Conservation (phyloP, 768 basidiomycete species). For the Galerina sulciceps region DNA sequence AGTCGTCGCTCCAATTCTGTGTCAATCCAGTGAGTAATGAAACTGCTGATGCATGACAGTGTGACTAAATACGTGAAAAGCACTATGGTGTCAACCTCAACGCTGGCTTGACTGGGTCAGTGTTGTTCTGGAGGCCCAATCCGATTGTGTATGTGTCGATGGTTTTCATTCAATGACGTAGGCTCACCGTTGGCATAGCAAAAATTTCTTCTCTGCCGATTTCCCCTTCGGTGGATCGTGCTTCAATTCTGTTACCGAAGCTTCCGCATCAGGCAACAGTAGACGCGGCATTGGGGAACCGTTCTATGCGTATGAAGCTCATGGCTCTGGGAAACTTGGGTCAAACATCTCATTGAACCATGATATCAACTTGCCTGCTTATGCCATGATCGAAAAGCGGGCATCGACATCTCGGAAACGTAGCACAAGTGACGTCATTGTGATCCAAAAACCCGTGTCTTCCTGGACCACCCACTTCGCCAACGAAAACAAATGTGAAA, state of each 20-base stretch:
- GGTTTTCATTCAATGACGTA: not conserved
- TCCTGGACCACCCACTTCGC: not conserved
- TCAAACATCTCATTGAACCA: constrained; percentile 2
- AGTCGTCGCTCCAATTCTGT: constrained; percentile 8
- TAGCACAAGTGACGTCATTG: not conserved
- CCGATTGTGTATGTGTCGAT: constrained; percentile 7
- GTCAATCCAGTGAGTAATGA: constrained; percentile 6
- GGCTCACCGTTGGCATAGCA: not conserved
- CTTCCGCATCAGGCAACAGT: constrained; percentile 6
- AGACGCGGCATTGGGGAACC: not conserved
- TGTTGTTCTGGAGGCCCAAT: constrained; percentile 20
- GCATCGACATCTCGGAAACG: not conserved
- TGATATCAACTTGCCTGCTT: not conserved
- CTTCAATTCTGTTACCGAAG: constrained; percentile 6
- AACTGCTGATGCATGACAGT: not conserved
- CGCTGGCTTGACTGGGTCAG: constrained; percentile 23
- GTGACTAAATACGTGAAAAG: not conserved
- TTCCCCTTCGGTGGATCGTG: constrained; percentile 9
- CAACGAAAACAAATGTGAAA: not conserved
- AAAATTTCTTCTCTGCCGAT: constrained; percentile 7
- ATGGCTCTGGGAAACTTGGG: constrained; percentile 3
- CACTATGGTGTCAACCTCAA: constrained; percentile 20
- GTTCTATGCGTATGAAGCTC: constrained; percentile 3
- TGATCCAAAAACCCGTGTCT: not conserved
- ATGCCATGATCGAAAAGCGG: constrained; percentile 1